A percentile compares a stretch with the other conserved stretches of the same genome.
Evolutionary conservation across 176 grass and related monocot species (phyloP).

Genomic region (Oryza nivara): DNA sequence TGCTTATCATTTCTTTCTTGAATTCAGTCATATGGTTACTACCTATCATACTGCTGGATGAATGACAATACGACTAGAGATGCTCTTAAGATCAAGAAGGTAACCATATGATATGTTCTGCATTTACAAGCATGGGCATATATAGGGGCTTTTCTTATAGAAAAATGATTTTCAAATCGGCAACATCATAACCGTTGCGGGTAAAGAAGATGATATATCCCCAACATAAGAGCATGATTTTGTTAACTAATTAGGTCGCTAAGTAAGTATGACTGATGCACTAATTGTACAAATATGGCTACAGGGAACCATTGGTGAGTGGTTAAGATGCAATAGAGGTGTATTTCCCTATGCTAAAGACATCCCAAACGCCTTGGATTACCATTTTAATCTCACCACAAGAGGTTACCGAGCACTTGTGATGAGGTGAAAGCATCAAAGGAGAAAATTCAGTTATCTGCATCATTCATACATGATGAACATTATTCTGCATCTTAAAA

Average conservation of each 20-base stretch:
- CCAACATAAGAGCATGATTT: too few species aligned
- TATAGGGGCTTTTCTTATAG: too few species aligned
- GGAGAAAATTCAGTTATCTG: neutral
- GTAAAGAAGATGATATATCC: too few species aligned
- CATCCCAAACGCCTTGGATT: conserved; percentile 42
- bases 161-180: too few species aligned
- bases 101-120: conserved; percentile 2
- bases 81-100: conserved; percentile 56
- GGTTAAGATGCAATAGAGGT: conserved; percentile 38
- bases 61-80: conserved; percentile 40
- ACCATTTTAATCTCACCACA: conserved; percentile 43
- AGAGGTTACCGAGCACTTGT: conserved; percentile 54
- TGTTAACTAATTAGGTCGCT: too few species aligned
- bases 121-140: too few species aligned
- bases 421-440: conserved; percentile 41
- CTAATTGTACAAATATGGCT: too few species aligned
- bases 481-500: neutral
- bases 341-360: neutral
- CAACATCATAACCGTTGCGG: too few species aligned
- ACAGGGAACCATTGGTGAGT: conserved; percentile 53
- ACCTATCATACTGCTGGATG: conserved; percentile 49
- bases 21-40: conserved; percentile 46
- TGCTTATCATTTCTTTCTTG: neutral
- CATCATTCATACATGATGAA: neutral
- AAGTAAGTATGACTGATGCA: too few species aligned